Percentiles rank a stretch among this genome's conserved stretches.
Conservation (phyloP, 208 protist genomes). For the Wallacemonas collosoma region DNA sequence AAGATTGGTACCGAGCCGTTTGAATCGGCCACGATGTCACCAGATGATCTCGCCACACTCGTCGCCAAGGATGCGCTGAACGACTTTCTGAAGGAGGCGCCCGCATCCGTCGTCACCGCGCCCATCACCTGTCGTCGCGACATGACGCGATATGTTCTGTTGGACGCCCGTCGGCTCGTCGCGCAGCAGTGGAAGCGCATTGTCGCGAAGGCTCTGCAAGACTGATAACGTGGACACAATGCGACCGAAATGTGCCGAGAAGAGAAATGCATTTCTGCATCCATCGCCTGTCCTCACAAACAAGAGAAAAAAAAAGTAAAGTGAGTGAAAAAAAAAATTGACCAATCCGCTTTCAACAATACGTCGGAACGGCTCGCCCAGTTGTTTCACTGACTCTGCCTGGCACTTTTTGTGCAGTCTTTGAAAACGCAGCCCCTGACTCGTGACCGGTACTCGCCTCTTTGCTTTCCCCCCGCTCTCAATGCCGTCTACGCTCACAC, state of each 20-base stretch:
- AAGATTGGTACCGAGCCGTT: conserved; percentile 86
- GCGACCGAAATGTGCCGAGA: no score
- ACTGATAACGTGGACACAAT: background rate
- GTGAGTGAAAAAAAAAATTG: no score
- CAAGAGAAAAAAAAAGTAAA: no score
- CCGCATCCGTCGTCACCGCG: conserved; percentile 52
- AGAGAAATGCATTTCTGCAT: no score
- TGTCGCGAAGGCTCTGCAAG: conserved; percentile 1
- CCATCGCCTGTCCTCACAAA: no score
- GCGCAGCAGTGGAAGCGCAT: conserved; percentile 61
- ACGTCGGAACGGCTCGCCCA: no score
- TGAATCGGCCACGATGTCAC: conserved; percentile 59
- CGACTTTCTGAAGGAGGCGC: conserved; percentile 85
- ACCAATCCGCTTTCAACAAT: no score
- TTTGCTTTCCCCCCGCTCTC: no score
- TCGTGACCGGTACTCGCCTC: no score
- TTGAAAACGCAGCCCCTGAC: no score
- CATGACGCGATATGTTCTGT: conserved; percentile 64
- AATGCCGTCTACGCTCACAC: background rate
- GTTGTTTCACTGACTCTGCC: no score
- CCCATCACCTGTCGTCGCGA: conserved; percentile 63
- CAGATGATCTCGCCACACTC: conserved; percentile 63
- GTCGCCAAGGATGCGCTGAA: conserved; percentile 80
- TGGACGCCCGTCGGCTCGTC: conserved; percentile 66
- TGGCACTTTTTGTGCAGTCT: no score